Evolutionary conservation across 2,329 filamentous ascomycete genomes (phyloP), one percentile per base, ranked within the genome.

Genomic region (Trichoderma brevicompactum): DNA sequence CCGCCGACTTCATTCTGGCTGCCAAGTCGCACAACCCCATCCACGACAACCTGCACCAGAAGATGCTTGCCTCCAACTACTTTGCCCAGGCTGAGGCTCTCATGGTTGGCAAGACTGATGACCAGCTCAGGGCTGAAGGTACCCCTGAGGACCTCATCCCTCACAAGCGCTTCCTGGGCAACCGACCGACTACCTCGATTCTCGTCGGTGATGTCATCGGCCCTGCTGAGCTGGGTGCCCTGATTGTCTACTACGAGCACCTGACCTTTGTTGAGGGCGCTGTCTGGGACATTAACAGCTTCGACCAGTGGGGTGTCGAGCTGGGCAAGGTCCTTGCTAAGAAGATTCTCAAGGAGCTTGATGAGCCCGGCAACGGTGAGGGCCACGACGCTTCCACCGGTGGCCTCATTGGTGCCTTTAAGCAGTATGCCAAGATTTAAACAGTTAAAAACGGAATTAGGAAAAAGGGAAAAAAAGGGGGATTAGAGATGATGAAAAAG

Each of bases 251-350:
- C 86, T 99, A 99, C 81, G 95, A 99, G 85, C 95, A 99, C 82
- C 82, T 98, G 68, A 98, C 95, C 65, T 99, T 99, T 80, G 96
- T 92, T 43, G 95, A 99, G 82, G 95, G 95, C 74, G 94, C 94
- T 60, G 85, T 99, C 77, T 99, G 95, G 95, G 96, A 98, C 82
- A 97, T 99, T 85, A 99, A 99, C 87, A 93, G 90, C 75, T 99
- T 98, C 77, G 95, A 99, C 82, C 95, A 99, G 85, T 99, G 95
- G 95, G 95, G 95, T 81, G 95, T 99, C 50, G 95, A 99, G 85
- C 84, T 99, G 68, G 95, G 95, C 79, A 99, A 99, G 89, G 89
- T 90, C 46, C 83, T 99, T 70, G 95, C 95, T 68, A 98, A 94
- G 89, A 94, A 92, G 82, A 93, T 94, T 69, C 89, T 92, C 72